Conservation (phyloP, 371 early-diverging fungal genomes). For the Hamiltosporidium tvaerminnensis region DNA sequence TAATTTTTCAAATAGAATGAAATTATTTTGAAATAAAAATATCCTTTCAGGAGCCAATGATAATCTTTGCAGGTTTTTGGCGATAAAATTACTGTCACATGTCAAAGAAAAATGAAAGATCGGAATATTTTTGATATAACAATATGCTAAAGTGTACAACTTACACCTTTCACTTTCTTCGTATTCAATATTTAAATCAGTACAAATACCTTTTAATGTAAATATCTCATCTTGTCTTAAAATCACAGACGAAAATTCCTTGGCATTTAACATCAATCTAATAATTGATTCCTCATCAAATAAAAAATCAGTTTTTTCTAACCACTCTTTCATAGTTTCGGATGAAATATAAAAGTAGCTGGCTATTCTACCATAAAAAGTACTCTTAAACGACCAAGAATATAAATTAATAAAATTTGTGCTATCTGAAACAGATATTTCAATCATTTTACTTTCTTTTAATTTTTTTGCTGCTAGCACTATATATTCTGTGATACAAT, state of each 20-base stretch:
- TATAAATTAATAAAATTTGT: too few species aligned
- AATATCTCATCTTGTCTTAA: slow-evolving; percentile 26
- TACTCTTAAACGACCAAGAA: too few species aligned
- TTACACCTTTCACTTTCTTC: slow-evolving; percentile 14
- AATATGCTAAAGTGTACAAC: slow-evolving; percentile 13
- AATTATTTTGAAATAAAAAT: neutral
- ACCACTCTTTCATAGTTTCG: slow-evolving; percentile 29
- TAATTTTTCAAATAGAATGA: too few species aligned
- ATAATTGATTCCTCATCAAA: slow-evolving; percentile 6
- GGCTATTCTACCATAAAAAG: slow-evolving; percentile 30
- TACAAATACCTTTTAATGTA: slow-evolving; percentile 9
- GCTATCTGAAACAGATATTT: too few species aligned
- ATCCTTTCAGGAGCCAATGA: slow-evolving; percentile 2
- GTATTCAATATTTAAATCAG: slow-evolving; percentile 9
- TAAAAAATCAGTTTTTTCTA: neutral
- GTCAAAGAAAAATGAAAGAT: slow-evolving; percentile 26
- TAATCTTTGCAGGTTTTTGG: slow-evolving; percentile 36
- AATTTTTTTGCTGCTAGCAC: neutral
- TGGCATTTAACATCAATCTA: slow-evolving; percentile 12
- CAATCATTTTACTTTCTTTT: neutral
- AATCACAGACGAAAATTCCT: slow-evolving; percentile 28
- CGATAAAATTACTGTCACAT: slow-evolving; percentile 33
- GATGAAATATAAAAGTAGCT: slow-evolving; percentile 30
- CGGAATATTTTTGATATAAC: slow-evolving; percentile 12
- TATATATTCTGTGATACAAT: neutral